Conservation (phyloP, 805 yeast genomes). For the Kazachstania kunashirensis region DNA sequence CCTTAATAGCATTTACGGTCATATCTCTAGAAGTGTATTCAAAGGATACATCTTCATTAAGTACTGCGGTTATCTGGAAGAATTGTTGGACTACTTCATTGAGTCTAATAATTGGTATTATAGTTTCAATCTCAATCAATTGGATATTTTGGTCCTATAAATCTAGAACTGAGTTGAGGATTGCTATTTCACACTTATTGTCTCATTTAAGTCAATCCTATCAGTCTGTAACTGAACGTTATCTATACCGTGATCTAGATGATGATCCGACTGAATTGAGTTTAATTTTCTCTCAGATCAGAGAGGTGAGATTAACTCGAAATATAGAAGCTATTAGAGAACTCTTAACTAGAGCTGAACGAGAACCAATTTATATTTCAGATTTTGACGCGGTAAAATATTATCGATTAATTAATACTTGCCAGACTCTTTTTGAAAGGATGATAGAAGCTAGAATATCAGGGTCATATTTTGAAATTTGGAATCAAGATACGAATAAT, state of each 20-base stretch:
- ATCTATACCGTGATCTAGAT: constrained; percentile 37
- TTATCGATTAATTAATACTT: constrained; percentile 28
- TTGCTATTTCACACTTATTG: constrained; percentile 32
- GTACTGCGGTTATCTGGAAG: constrained; percentile 27
- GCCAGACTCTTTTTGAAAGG: constrained; percentile 34
- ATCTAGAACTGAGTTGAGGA: constrained; percentile 35
- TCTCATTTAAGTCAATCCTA: constrained; percentile 38
- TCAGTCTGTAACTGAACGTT: constrained; percentile 40
- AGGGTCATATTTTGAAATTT: constrained; percentile 38
- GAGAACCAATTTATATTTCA: constrained; percentile 32
- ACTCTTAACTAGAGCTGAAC: constrained; percentile 29
- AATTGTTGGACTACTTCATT: constrained; percentile 34
- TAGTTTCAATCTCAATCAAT: constrained; percentile 31
- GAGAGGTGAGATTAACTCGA: constrained; percentile 42
- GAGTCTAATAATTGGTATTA: constrained; percentile 33
- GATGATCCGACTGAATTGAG: constrained; percentile 41
- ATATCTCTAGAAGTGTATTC: constrained; percentile 29
- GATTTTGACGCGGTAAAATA: constrained; percentile 31
- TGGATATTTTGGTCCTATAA: constrained; percentile 43
- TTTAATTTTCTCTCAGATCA: constrained; percentile 34
- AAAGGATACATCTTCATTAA: constrained; percentile 9
- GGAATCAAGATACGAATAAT: constrained; percentile 35
- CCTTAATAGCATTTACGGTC: constrained; percentile 34
- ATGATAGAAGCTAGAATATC: constrained; percentile 41
- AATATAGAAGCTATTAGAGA: constrained; percentile 33